phyloP scores from a whole-genome alignment of 306 rosid species.

The Vigna trinervia region DNA sequence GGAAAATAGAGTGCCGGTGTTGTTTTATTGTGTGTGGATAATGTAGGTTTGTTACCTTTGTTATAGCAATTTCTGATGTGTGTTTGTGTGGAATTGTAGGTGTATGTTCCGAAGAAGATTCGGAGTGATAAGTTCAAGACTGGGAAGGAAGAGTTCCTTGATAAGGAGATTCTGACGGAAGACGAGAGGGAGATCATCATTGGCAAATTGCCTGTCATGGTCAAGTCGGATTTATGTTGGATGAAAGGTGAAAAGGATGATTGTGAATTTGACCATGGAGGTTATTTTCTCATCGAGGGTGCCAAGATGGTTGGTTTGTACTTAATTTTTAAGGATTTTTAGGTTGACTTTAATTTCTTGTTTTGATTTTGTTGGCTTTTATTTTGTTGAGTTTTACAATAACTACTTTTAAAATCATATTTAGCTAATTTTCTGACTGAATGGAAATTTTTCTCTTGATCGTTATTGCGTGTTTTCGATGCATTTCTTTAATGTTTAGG shows the following conservation, averaged over 20 bases:
- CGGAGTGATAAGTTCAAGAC: slow-evolving; percentile 90
- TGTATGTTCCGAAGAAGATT: slow-evolving; percentile 58
- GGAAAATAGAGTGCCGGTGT: not conserved
- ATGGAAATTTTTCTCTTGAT: not conserved
- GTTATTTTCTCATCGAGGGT: slow-evolving; percentile 90
- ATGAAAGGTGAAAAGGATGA: slow-evolving; percentile 80
- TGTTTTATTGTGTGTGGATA: not conserved
- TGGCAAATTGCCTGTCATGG: slow-evolving; percentile 95
- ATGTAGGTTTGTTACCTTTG: not conserved
- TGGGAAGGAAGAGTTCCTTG: slow-evolving; percentile 68
- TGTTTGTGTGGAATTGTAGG: slow-evolving; percentile 55
- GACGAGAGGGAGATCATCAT: slow-evolving; percentile 65
- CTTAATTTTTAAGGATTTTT: not conserved
- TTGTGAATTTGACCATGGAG: slow-evolving; percentile 92
- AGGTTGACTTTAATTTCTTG: not conserved
- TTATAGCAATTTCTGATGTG: not conserved
- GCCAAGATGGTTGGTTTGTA: slow-evolving; percentile 75
- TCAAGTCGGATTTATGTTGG: slow-evolving; percentile 88
- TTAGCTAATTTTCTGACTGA: not conserved
- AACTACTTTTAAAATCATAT: not conserved
- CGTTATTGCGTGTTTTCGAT: not conserved
- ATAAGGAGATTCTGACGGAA: slow-evolving; percentile 41
- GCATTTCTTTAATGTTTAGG: not conserved
- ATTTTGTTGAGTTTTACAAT: not conserved
- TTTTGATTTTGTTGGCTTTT: not conserved